These are phyloP conservation scores for Didymella sp. DNA, from an alignment of 2,329 filamentous ascomycete genomes.

Conservation along the genomic window DNA sequence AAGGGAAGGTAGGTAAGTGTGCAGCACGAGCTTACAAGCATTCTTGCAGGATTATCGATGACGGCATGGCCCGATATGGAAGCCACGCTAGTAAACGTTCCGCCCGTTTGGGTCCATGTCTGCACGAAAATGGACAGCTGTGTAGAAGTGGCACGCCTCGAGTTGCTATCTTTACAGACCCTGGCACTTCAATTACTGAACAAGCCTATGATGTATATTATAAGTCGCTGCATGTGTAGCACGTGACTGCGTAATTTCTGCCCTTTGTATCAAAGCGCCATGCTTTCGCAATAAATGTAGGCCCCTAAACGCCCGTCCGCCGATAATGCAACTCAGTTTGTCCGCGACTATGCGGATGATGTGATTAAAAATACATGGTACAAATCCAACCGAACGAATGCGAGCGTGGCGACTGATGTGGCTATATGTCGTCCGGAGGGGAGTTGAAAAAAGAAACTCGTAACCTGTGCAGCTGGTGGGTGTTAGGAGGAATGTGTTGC, in stretches of 20 bases:
- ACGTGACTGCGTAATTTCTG: slow-evolving; percentile 23
- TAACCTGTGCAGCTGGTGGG: slow-evolving; percentile 47
- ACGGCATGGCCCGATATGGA: slow-evolving; percentile 19
- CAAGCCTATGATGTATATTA: slow-evolving; percentile 12
- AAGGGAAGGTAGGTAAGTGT: background rate
- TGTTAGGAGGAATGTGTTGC: slow-evolving; percentile 11
- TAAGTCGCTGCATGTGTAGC: slow-evolving; percentile 16
- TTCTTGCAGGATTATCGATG: slow-evolving; percentile 17
- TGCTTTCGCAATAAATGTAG: slow-evolving; percentile 11
- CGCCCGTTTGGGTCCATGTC: slow-evolving; percentile 6
- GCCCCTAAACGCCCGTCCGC: slow-evolving; percentile 36
- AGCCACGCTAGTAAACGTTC: slow-evolving; percentile 13
- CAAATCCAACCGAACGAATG: slow-evolving; percentile 36
- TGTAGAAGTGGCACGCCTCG: background rate
- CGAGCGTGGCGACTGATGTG: slow-evolving; percentile 19
- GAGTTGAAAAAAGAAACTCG: slow-evolving; percentile 50
- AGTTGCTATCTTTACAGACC: background rate
- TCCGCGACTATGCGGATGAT: slow-evolving; percentile 29
- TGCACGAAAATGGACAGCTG: background rate
- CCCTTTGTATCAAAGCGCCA: slow-evolving; percentile 27
- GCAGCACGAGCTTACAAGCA: slow-evolving; percentile 3
- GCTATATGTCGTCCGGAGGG: slow-evolving; percentile 47
- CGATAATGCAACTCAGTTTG: slow-evolving; percentile 42
- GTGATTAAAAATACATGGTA: slow-evolving; percentile 47
- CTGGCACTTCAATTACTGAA: background rate